Conservation (phyloP, 139 green algal genomes). For the Tetradesmus lagerheimii region DNA sequence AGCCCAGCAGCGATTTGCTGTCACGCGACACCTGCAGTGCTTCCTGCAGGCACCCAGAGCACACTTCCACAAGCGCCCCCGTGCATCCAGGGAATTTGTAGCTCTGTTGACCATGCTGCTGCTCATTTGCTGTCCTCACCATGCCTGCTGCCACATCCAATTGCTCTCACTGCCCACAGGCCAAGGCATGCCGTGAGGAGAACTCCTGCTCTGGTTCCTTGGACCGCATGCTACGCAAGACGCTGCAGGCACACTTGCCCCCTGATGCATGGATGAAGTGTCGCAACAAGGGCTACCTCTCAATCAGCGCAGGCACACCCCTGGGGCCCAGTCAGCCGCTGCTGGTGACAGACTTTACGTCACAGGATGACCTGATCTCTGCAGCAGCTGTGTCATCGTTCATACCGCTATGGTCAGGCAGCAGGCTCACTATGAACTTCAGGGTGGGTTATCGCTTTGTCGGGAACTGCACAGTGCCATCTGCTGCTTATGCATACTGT, state of each 20-base stretch:
- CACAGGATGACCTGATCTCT: conserved; percentile 13
- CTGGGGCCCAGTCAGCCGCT: neutral
- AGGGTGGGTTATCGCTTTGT: neutral
- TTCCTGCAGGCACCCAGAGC: too few relatives aligned
- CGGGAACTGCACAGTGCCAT: neutral
- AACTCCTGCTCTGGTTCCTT: neutral
- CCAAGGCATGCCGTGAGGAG: neutral
- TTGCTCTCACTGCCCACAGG: neutral
- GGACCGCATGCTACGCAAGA: neutral
- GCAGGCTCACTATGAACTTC: neutral
- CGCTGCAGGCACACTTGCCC: neutral
- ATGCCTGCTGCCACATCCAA: too few relatives aligned
- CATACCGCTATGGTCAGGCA: conserved; percentile 1
- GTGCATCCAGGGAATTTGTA: too few relatives aligned
- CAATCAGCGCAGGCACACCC: conserved; percentile 5
- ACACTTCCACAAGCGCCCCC: too few relatives aligned
- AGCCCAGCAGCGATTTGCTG: too few relatives aligned
- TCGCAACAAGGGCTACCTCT: conserved; percentile 2
- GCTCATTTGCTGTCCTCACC: neutral
- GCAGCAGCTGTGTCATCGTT: conserved; percentile 29
- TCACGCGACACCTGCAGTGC: too few relatives aligned
- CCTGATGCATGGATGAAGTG: conserved; percentile 5
- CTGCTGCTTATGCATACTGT: neutral
- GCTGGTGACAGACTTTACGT: conserved; percentile 16
- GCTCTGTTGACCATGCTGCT: neutral